These are phyloP conservation scores for Scheffersomyces coipomensis DNA, from an alignment of 805 yeast species.

Conservation along the genomic window DNA sequence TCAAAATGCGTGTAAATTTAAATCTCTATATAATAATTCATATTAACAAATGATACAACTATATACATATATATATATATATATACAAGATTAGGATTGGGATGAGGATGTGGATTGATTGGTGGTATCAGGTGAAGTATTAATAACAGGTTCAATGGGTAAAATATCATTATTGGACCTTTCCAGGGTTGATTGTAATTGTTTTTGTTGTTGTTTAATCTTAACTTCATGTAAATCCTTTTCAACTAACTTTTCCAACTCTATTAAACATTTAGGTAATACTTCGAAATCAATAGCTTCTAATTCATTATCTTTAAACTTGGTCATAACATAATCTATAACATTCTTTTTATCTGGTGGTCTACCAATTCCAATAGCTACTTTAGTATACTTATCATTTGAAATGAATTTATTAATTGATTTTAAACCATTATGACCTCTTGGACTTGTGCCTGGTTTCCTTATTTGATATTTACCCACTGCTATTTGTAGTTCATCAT, in stretches of 20 bases:
- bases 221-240: conserved; percentile 24
- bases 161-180: no score
- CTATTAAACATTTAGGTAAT: conserved; percentile 36
- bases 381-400: conserved; percentile 52
- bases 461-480: conserved; percentile 68
- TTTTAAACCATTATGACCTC: conserved; percentile 86
- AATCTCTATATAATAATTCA: no score
- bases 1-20: no score
- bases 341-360: conserved; percentile 45
- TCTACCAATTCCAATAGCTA: conserved; percentile 78
- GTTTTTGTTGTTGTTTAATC: no score
- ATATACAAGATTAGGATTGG: no score
- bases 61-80: no score
- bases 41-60: no score
- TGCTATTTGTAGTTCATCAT: conserved; percentile 73
- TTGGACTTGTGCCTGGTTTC: conserved; percentile 54
- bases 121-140: no score
- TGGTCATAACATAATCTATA: conserved; percentile 66
- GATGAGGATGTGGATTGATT: no score
- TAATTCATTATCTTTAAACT: conserved; percentile 46
- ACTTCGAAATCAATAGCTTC: conserved; percentile 37
- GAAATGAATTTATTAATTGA: conserved; percentile 51
- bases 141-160: no score
- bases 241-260: conserved; percentile 23
- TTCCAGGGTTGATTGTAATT: no score